Percentiles rank a stretch among this genome's conserved stretches.
Evolutionary conservation across 2,329 filamentous ascomycete genomes (phyloP).

Genomic region (Microascus cirrosus): DNA sequence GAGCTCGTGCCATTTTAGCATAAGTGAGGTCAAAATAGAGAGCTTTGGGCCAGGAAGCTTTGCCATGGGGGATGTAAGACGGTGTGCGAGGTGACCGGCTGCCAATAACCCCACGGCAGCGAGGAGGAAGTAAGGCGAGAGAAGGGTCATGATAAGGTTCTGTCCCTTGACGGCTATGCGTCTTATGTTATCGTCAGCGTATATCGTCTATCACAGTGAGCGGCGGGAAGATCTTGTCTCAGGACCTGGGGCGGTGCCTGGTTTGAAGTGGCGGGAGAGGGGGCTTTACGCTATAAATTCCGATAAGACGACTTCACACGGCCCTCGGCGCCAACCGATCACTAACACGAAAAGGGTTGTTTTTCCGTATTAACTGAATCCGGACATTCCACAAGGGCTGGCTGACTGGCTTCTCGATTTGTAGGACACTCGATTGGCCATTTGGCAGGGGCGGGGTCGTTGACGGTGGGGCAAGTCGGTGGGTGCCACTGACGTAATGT

Average conservation of each 20-base stretch:
- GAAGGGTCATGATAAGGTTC: constrained; percentile 6
- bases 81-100: constrained; percentile 13
- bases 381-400: neutral
- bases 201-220: too few species aligned
- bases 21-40: constrained; percentile 36
- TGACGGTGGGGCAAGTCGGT: neutral
- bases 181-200: neutral
- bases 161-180: neutral
- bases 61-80: constrained; percentile 20
- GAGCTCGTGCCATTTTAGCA: constrained; percentile 47
- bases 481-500: neutral
- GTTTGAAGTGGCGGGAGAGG: neutral
- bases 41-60: constrained; percentile 35
- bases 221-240: too few species aligned
- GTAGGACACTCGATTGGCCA: neutral
- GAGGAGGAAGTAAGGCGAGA: constrained; percentile 15
- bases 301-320: neutral
- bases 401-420: neutral
- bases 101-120: constrained; percentile 13
- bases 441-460: neutral
- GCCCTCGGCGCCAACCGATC: neutral
- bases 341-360: neutral
- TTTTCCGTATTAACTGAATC: neutral
- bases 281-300: neutral
- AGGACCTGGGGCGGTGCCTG: too few species aligned